Evolutionary conservation across 148 eudicot species (phyloP), one percentile per base, ranked within the genome.

Genomic region (Gaultheria prostrata): DNA sequence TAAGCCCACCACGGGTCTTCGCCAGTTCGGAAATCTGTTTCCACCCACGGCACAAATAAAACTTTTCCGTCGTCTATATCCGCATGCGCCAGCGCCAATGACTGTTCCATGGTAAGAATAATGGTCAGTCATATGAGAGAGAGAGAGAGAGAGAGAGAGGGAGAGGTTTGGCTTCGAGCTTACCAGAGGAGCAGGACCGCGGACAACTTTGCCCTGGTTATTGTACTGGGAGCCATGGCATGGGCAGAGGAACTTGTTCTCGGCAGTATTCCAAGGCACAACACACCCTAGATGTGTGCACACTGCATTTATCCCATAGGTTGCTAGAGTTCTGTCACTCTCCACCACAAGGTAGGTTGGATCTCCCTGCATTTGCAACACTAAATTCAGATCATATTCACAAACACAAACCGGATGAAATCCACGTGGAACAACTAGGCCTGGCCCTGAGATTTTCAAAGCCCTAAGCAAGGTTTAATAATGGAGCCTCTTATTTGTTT

Each of bases 151-250:
- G 75, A 30, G 74, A 67, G 72, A 26, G 71, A 65, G 70, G 11
- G 30, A 2, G 72, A 28, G 6, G 8, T 9, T 24, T 10, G 71
- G 39, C 1, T 21, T 57, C 21, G n/a, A 73, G 77, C 91, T 84
- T 88, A 95, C 98, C 91, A 95, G 85, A 67, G 98, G 98, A 81
- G 98, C 98, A 80, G 98, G 98, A 69, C 98, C 98, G 77, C 98
- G 85, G 15, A 95, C 97, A 81, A 94, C 98, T 73, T 70, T 90
- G 73, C 98, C 98, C 89, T 94, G 97, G 82, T 90, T 91, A 82
- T 95, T 94, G 94, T 95, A 95, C 75, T 94, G 98, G 46, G 98
- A 95, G 53, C 98, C 98, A 78, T 95, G 98, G 93, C 98, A 94
- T 0, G 98, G 98, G 89, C 98, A 94, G 69, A 94, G 90, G 89